These are phyloP conservation scores for Perkinsus olseni DNA, from an alignment of 169 alveolate species.

Conservation along the genomic window DNA sequence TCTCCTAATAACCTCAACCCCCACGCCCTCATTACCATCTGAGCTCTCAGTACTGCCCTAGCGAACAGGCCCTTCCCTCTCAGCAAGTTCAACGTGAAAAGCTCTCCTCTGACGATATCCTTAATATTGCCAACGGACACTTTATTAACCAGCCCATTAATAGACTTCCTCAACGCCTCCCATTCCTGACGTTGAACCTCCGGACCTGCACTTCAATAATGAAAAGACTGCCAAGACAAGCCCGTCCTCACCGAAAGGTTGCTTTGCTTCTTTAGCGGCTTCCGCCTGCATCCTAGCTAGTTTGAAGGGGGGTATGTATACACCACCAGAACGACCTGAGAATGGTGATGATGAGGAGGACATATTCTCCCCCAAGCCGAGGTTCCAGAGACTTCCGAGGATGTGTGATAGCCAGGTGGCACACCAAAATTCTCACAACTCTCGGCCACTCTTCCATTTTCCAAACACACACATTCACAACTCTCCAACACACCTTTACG, in stretches of 20 bases:
- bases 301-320: constrained; percentile 94
- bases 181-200: constrained; percentile 92
- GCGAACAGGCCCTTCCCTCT: constrained; percentile 96
- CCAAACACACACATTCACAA: no score
- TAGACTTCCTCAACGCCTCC: constrained; percentile 89
- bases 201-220: constrained; percentile 48
- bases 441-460: no score
- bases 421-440: no score
- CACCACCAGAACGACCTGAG: constrained; percentile 80
- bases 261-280: constrained; percentile 48
- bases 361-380: no score
- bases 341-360: no score
- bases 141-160: constrained; percentile 91
- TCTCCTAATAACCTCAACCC: no score
- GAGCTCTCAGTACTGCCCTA: constrained; percentile 91
- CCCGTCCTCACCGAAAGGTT: background rate
- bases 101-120: constrained; percentile 65
- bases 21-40: constrained; percentile 57
- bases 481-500: no score
- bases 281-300: constrained; percentile 81
- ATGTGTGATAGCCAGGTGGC: no score
- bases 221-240: no score
- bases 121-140: constrained; percentile 77
- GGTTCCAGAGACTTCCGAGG: no score
- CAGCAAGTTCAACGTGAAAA: constrained; percentile 89